These are phyloP conservation scores for Monilinia polystroma DNA, from an alignment of 2,329 filamentous ascomycete species.

Conservation along the genomic window DNA sequence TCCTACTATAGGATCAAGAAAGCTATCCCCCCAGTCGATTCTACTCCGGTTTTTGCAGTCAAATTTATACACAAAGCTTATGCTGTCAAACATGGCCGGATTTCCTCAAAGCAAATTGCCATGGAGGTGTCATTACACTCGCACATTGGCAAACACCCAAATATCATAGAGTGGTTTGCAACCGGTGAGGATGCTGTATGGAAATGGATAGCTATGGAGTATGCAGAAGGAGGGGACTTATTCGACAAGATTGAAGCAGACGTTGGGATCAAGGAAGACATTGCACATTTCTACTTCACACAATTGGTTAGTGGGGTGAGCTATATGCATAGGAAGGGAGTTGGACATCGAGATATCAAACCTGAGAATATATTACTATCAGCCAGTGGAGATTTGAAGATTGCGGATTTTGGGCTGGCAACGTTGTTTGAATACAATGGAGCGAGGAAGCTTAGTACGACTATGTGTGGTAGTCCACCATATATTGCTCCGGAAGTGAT, in stretches of 20 bases:
- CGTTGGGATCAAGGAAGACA: conserved; percentile 88
- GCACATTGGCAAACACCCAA: conserved; percentile 83
- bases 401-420: conserved; percentile 95
- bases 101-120: conserved; percentile 83
- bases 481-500: conserved; percentile 96
- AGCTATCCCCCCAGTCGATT: conserved; percentile 69
- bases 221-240: conserved; percentile 89
- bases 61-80: conserved; percentile 99
- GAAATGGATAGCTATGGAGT: conserved; percentile 99
- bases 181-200: conserved; percentile 82
- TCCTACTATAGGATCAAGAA: conserved; percentile 63
- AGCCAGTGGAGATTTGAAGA: conserved; percentile 80
- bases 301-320: conserved; percentile 87
- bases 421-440: conserved; percentile 91
- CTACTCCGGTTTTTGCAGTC: conserved; percentile 84
- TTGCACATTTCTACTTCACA: conserved; percentile 94
- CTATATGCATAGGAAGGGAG: conserved; percentile 94
- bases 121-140: conserved; percentile 91
- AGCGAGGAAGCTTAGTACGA: conserved; percentile 75
- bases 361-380: conserved; percentile 95
- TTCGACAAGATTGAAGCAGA: conserved; percentile 99
- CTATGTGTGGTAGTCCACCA: conserved; percentile 91
- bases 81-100: conserved; percentile 81
- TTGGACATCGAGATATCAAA: conserved; percentile 88
- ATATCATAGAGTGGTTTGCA: conserved; percentile 91